Evolutionary conservation across 73 alveolate species (phyloP).

Genomic region (Tetrahymena elliotti): DNA sequence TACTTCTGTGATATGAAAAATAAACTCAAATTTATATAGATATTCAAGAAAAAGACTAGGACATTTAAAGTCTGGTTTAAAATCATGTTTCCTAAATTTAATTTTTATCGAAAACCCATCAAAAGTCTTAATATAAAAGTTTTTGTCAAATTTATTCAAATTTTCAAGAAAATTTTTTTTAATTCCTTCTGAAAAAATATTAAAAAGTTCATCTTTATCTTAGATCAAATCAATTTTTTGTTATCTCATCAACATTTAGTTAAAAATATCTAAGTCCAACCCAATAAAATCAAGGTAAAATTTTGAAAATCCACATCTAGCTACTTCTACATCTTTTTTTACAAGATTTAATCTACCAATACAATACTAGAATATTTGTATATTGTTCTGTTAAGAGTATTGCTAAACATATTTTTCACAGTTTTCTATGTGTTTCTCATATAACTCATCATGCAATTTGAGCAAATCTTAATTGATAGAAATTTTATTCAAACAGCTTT

Average conservation of each 20-base stretch:
- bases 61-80: neutral
- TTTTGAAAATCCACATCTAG: neutral
- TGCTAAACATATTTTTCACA: neutral
- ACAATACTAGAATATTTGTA: neutral
- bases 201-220: neutral
- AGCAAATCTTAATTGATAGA: neutral
- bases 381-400: neutral
- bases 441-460: neutral
- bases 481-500: no score
- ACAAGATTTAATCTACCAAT: neutral
- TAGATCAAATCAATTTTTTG: neutral
- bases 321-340: neutral
- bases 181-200: neutral
- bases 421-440: neutral
- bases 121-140: neutral
- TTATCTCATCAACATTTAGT: neutral
- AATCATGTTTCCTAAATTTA: neutral
- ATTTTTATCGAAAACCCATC: neutral
- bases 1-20: neutral
- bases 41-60: neutral
- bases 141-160: neutral
- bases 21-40: neutral
- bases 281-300: neutral
- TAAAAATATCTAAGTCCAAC: neutral
- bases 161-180: no score